Evolutionary conservation across 2,329 filamentous ascomycete species (phyloP), one percentile per base, ranked within the genome.

Genomic region (Penicillium sp.): DNA sequence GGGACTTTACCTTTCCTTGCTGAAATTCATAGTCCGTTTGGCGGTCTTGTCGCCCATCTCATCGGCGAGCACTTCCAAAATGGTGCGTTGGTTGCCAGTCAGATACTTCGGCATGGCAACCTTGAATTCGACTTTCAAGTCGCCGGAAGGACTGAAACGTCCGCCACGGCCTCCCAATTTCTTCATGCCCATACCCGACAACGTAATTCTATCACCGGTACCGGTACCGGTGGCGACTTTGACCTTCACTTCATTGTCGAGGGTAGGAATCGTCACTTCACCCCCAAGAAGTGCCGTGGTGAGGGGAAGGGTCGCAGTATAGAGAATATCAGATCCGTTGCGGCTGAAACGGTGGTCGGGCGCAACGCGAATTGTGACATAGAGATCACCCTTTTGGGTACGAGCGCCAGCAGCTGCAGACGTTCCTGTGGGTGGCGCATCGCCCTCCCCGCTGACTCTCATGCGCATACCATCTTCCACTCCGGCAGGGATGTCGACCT

Each of bases 381-480:
- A 96, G 13, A 98, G 80, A 64, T 98, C 91, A 59, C 93, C 93
- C 38, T 82, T 84, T 60, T 85, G 77, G n/a, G 80, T 81, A 52
- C 80, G 79, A 8, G 78, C 74, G 50, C 82, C 79, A 27, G 83
- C 76, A 39, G 83, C 80, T 29, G 81, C 78, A 12, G 81, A 76
- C 25, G 82, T 79, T 39, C 89, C 88, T 25, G 88, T 91, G 7
- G 83, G 76, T 24, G 93, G 86, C 12, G 88, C 85, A 64, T 98
- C 91, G 56, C 93, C 93, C 64, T 94, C 90, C 26, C 87, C 87
- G 49, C 84, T 82, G 27, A 98, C 81, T 45, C 88, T 81, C 61
- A 98, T 73, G 48, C 89, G 82, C 91, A 97, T 97, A 47, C 91
- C 90, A 66, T 98, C 91, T 66, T 97, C 93, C 29, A 98, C 90